Base-by-base conservation (phyloP, 1,139 yeast genomes). In the Kodamaea arcana region DNA sequence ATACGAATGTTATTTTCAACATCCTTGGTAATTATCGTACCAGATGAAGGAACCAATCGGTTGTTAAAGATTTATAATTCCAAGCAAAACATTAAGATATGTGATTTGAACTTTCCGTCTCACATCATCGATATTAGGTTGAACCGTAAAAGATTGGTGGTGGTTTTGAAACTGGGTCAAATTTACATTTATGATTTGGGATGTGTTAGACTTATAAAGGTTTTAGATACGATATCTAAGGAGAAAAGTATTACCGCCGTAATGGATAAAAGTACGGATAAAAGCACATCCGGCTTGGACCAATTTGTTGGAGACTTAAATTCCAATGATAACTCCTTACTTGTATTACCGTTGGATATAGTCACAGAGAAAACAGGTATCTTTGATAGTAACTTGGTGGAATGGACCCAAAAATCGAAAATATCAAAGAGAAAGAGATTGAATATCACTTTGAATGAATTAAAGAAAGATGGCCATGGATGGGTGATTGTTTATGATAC, bases 101-200 rank as follows among this genome's bases (percentile, higher is more conserved):
- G 88, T 53, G 90, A 82, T 47, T 58, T 83, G 45, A 72, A 82
- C 1, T 83, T 83, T 49, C 83, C 86, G 1, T 72, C 78, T 8
- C 65, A 71, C 12, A 75, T 83, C 6, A 55, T 80, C 24, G 75
- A 80, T 30, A 74, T 83, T 14, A 74, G 75, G 42, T 69, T 83
- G 62, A 83, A 83, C 54, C 62, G 88, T 29, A 80, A 79, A 46
- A 55, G 90, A 33, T 57, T 83, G 42, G 67, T 82, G 31, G 84
- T 82, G 15, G 62, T 80, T 11, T 56, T 83, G 33, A 74, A 77
- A 41, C 48, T 57, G 25, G 86, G 82, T 32, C 83, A 82, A 43
- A 74, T 83, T 9, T 80, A 77, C 49, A 68, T 83, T 17, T 83
- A 83, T 52, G 92, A 83, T 52, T 74, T 83, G 43, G 78, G 83